Conservation (phyloP, 345 rosid species). For the Leavenworthia alabamica region DNA sequence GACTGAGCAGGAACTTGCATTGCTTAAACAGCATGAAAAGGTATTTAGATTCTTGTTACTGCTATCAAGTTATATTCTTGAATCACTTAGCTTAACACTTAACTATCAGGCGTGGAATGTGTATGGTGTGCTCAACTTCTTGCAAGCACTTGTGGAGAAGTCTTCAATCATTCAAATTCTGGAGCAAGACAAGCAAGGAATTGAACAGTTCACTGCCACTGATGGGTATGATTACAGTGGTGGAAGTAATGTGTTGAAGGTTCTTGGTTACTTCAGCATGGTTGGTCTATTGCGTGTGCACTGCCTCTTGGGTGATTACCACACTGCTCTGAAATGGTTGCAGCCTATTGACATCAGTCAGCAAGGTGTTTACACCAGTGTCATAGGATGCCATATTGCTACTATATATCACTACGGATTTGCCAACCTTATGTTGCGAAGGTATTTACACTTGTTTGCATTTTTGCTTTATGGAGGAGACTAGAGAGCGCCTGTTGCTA, state of each 20-base stretch:
- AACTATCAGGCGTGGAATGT: constrained; percentile 77
- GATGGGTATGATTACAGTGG: constrained; percentile 97
- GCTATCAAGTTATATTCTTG: background rate
- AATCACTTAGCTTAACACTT: background rate
- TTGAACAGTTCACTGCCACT: constrained; percentile 88
- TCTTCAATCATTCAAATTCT: constrained; percentile 73
- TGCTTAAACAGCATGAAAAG: constrained; percentile 72
- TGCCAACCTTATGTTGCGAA: constrained; percentile 93
- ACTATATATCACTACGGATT: constrained; percentile 96
- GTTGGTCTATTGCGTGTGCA: constrained; percentile 93
- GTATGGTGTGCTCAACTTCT: constrained; percentile 92
- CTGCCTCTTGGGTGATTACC: constrained; percentile 94
- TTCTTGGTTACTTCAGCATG: constrained; percentile 95
- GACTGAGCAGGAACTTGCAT: constrained; percentile 79
- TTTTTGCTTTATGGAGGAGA: background rate
- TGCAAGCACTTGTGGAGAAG: constrained; percentile 98
- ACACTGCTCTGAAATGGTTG: constrained; percentile 86
- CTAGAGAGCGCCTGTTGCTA: background rate
- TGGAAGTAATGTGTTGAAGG: constrained; percentile 96
- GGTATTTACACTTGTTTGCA: constrained; percentile 37
- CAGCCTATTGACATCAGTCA: constrained; percentile 90
- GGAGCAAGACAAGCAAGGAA: constrained; percentile 88
- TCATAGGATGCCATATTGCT: constrained; percentile 89
- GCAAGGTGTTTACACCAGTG: constrained; percentile 86
- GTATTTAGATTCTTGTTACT: constrained; percentile 23